Conservation (phyloP, 2,329 filamentous ascomycete genomes). For the Diaporthe nobilis region DNA sequence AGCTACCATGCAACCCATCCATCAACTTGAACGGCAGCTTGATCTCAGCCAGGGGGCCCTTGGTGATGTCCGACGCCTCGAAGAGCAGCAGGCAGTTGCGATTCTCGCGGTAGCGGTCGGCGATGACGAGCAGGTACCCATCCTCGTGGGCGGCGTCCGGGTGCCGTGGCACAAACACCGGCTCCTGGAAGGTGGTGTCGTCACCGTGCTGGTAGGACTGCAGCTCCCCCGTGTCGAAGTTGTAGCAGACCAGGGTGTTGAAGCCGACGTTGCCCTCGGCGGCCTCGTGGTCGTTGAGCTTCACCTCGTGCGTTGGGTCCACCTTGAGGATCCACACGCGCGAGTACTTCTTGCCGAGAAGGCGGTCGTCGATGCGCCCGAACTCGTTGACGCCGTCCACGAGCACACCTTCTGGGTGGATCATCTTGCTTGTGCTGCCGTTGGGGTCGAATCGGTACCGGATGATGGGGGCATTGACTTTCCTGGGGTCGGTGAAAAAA, state of each 20-base stretch:
- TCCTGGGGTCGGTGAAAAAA: neutral
- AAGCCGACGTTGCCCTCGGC: slow-evolving; percentile 1
- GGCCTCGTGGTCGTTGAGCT: neutral
- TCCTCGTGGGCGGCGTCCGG: neutral
- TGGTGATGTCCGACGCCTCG: neutral
- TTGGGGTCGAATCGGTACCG: slow-evolving; percentile 2
- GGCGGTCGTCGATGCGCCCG: neutral
- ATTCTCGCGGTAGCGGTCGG: neutral
- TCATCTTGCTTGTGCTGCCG: neutral
- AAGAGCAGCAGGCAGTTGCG: slow-evolving; percentile 3
- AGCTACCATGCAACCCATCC: slow-evolving; percentile 4
- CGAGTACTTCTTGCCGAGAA: neutral
- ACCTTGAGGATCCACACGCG: slow-evolving; percentile 9
- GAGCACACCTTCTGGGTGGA: neutral
- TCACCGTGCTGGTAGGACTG: slow-evolving; percentile 8
- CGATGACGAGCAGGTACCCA: neutral
- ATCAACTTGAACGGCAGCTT: neutral
- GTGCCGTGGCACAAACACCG: neutral
- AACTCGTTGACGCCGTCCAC: neutral
- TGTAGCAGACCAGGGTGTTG: slow-evolving; percentile 7
- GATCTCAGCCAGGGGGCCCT: neutral
- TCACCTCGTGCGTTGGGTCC: neutral
- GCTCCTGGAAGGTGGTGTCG: neutral
- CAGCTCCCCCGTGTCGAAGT: slow-evolving; percentile 1
- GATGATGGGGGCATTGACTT: neutral